Conservation (phyloP, 805 yeast species). For the Barnettozyma californica region DNA sequence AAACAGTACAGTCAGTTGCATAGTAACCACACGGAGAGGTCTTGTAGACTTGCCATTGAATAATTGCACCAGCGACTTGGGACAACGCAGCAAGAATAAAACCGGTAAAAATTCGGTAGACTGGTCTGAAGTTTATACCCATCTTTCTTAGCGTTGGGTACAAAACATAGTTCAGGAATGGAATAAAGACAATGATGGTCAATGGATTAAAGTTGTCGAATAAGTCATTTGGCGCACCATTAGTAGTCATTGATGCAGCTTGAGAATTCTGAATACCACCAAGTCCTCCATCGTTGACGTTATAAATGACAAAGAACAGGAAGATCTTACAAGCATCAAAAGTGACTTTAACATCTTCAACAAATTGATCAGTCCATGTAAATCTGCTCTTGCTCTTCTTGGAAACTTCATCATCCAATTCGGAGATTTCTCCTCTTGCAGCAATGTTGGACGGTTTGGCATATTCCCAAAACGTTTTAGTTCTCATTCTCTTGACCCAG, state of each 20-base stretch:
- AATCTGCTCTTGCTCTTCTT: slow-evolving; percentile 18
- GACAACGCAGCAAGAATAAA: slow-evolving; percentile 51
- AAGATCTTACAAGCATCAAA: slow-evolving; percentile 68
- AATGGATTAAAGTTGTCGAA: slow-evolving; percentile 71
- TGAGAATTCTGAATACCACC: slow-evolving; percentile 37
- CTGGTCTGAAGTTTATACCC: slow-evolving; percentile 56
- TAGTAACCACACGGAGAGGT: slow-evolving; percentile 67
- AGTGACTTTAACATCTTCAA: slow-evolving; percentile 64
- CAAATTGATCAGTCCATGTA: slow-evolving; percentile 62
- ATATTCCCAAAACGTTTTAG: slow-evolving; percentile 41
- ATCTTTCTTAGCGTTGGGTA: slow-evolving; percentile 47
- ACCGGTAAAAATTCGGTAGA: slow-evolving; percentile 65
- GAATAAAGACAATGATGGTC: slow-evolving; percentile 70
- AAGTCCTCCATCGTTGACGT: slow-evolving; percentile 65
- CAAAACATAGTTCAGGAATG: slow-evolving; percentile 52
- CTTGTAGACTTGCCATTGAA: slow-evolving; percentile 62
- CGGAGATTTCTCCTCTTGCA: slow-evolving; percentile 29
- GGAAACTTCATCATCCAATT: slow-evolving; percentile 8
- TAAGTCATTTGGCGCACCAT: slow-evolving; percentile 75
- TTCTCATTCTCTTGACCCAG: slow-evolving; percentile 35
- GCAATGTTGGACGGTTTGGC: slow-evolving; percentile 55
- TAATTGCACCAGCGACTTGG: slow-evolving; percentile 41
- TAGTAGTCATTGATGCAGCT: slow-evolving; percentile 65
- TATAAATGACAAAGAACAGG: slow-evolving; percentile 63
- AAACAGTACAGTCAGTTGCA: slow-evolving; percentile 45